phyloP scores from a whole-genome alignment of 129 eudicot species.

The Mikania micrantha region DNA sequence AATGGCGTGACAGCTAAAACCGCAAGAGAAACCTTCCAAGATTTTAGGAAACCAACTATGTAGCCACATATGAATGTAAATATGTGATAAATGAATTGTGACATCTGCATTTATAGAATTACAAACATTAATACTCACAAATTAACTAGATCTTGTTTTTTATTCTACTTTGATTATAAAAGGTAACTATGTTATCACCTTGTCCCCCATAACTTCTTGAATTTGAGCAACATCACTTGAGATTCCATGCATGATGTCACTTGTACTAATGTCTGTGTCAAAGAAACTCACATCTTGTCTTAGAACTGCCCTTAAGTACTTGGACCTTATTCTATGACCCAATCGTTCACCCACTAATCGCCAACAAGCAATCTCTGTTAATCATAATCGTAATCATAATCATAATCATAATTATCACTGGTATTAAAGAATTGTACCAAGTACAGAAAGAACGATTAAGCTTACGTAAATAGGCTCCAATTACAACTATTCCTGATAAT shows the following conservation, averaged over 20 bases:
- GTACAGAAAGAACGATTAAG: not conserved
- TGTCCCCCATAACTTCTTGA: slow-evolving; percentile 88
- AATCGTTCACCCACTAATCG: slow-evolving; percentile 78
- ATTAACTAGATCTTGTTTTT: not conserved
- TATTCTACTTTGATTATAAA: not conserved
- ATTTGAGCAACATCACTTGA: slow-evolving; percentile 94
- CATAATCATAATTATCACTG: not conserved
- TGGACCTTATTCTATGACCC: slow-evolving; percentile 74
- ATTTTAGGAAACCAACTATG: slow-evolving; percentile 53
- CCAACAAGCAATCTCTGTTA: slow-evolving; percentile 77
- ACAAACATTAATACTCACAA: not conserved
- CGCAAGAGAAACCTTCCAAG: slow-evolving; percentile 70
- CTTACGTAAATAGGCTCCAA: slow-evolving; percentile 82
- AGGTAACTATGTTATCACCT: slow-evolving; percentile 28
- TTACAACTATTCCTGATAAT: slow-evolving; percentile 50
- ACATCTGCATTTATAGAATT: slow-evolving; percentile 51
- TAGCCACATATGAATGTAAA: slow-evolving; percentile 78
- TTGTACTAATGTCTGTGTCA: slow-evolving; percentile 56
- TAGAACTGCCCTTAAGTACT: slow-evolving; percentile 64
- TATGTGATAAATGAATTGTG: slow-evolving; percentile 76
- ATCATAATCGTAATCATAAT: slow-evolving; percentile 18
- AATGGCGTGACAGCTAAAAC: slow-evolving; percentile 81
- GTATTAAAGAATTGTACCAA: not conserved
- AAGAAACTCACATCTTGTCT: slow-evolving; percentile 74
- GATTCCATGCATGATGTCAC: slow-evolving; percentile 88